Conservation (phyloP, 495 filamentous ascomycete genomes). For the Aspergillus leporis region DNA sequence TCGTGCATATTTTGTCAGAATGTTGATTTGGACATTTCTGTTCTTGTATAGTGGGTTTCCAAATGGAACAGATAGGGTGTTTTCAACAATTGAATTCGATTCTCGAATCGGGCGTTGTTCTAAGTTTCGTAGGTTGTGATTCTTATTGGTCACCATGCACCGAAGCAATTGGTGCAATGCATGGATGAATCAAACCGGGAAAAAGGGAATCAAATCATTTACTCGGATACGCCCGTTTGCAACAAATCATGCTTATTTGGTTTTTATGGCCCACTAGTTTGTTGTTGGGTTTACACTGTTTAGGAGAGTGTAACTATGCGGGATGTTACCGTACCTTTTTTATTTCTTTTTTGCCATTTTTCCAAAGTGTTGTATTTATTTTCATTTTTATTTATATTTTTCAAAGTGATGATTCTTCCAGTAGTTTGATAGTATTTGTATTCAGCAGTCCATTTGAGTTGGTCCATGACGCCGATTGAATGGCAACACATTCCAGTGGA, state of each 20-base stretch:
- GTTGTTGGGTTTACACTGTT: neutral
- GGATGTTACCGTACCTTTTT: neutral
- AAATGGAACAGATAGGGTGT: neutral
- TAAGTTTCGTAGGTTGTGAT: neutral
- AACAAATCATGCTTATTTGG: neutral
- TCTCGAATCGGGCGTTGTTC: neutral
- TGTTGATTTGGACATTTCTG: conserved; percentile 12
- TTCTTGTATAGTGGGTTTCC: conserved; percentile 5
- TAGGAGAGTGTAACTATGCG: neutral
- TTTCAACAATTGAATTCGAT: neutral
- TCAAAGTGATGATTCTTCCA: too few species aligned
- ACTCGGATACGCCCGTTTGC: neutral
- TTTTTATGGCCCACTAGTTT: neutral
- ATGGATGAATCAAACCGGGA: neutral
- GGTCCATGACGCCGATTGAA: conserved; percentile 7
- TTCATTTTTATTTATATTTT: neutral
- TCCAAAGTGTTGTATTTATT: neutral
- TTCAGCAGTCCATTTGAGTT: too few species aligned
- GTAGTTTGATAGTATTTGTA: too few species aligned
- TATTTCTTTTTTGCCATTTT: too few species aligned
- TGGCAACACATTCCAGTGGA: conserved; percentile 27
- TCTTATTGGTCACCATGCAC: neutral
- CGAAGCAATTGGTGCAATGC: neutral
- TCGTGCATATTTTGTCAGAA: conserved; percentile 4
- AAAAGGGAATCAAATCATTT: neutral